phyloP scores from a whole-genome alignment of 2,329 filamentous ascomycete genomes.

The Talaromyces sp. region DNA sequence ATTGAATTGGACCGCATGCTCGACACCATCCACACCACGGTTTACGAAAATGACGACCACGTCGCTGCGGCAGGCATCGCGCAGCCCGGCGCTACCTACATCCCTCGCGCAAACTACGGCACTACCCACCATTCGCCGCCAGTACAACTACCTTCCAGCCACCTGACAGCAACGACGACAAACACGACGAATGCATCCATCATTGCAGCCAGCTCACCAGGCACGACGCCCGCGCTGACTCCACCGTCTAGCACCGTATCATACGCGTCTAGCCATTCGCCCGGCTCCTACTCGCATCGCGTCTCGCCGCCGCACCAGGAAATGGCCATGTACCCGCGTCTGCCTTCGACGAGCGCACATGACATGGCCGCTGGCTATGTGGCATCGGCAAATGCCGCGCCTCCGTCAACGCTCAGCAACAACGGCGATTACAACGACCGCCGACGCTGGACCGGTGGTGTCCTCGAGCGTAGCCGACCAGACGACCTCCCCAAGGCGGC shows the following conservation, averaged over 20 bases:
- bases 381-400: conserved; percentile 51
- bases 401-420: conserved; percentile 56
- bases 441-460: conserved; percentile 58
- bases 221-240: conserved; percentile 57
- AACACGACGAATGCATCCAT: conserved; percentile 15
- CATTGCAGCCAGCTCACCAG: conserved; percentile 33
- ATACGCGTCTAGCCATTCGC: conserved; percentile 60
- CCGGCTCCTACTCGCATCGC: conserved; percentile 48
- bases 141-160: conserved; percentile 37
- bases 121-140: conserved; percentile 51
- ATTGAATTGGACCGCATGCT: conserved; percentile 92
- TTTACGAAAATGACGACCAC: conserved; percentile 87
- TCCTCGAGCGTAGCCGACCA: conserved; percentile 52
- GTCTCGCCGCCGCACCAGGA: conserved; percentile 48
- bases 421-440: conserved; percentile 58
- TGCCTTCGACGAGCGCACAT: conserved; percentile 58
- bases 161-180: conserved; percentile 35
- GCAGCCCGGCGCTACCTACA: conserved; percentile 66
- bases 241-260: conserved; percentile 60
- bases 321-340: conserved; percentile 58
- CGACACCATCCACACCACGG: conserved; percentile 91
- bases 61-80: conserved; percentile 74
- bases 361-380: conserved; percentile 49
- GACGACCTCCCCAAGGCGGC: conserved; percentile 28
- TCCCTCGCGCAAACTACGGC: conserved; percentile 51